phyloP scores from a whole-genome alignment of 2,329 filamentous ascomycete species.

The Xylaria sp. region DNA sequence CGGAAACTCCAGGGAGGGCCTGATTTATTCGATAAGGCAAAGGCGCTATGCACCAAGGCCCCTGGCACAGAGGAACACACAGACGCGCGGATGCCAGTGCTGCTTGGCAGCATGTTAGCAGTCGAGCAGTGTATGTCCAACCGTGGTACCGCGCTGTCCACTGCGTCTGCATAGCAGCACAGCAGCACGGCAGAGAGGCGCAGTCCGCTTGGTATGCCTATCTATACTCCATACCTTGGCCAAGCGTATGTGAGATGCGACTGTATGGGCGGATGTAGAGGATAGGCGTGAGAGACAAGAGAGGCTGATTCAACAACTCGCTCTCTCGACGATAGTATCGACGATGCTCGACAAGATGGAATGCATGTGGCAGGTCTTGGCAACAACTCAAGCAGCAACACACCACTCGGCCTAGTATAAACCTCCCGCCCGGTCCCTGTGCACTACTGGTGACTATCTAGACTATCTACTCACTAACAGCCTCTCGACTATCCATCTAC shows the following conservation, averaged over 20 bases:
- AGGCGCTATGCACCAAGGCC: constrained; percentile 26
- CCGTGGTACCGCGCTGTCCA: neutral
- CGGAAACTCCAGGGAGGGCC: constrained; percentile 16
- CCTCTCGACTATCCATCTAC: neutral
- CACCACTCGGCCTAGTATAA: constrained; percentile 20
- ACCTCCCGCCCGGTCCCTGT: constrained; percentile 2
- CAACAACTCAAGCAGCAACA: constrained; percentile 11
- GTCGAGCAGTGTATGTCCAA: neutral
- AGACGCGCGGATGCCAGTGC: constrained; percentile 22
- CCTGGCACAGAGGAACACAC: neutral
- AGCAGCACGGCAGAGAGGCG: constrained; percentile 23
- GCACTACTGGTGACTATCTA: constrained; percentile 1
- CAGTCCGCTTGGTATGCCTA: constrained; percentile 28
- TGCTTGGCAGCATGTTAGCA: constrained; percentile 4
- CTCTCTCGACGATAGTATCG: constrained; percentile 1
- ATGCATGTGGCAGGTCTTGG: constrained; percentile 38
- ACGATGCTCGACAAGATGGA: constrained; percentile 31
- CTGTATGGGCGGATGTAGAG: neutral
- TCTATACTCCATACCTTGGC: neutral
- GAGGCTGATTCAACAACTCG: neutral
- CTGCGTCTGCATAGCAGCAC: constrained; percentile 9
- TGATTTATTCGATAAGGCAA: constrained; percentile 25
- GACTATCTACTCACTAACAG: neutral
- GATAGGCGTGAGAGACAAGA: constrained; percentile 2
- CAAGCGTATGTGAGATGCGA: constrained; percentile 1